Evolutionary conservation across 257 asterid species (phyloP).

Genomic region (Misopates orontium): DNA sequence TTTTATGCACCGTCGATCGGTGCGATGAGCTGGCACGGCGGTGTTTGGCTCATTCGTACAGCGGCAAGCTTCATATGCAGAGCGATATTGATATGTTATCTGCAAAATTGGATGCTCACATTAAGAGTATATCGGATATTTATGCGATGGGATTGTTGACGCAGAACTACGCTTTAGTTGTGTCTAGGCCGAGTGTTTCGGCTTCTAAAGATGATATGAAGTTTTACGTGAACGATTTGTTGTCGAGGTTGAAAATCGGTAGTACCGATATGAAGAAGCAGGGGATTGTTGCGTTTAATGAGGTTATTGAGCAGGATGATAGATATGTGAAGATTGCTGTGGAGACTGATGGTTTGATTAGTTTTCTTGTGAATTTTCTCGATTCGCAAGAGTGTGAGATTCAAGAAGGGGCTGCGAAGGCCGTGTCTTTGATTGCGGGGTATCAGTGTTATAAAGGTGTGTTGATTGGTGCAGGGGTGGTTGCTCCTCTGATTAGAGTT

Average conservation of each 20-base stretch:
- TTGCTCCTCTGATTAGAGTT: slow-evolving; percentile 65
- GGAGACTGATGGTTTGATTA: slow-evolving; percentile 57
- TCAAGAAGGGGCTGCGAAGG: slow-evolving; percentile 64
- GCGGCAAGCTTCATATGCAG: slow-evolving; percentile 88
- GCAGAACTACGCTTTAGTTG: slow-evolving; percentile 69
- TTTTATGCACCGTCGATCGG: slow-evolving; percentile 41
- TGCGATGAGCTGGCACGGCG: slow-evolving; percentile 51
- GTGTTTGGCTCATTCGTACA: slow-evolving; percentile 57
- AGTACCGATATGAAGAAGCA: slow-evolving; percentile 71
- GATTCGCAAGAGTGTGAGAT: slow-evolving; percentile 57
- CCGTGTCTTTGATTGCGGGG: slow-evolving; percentile 58
- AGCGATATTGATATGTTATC: slow-evolving; percentile 77
- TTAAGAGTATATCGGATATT: slow-evolving; percentile 50
- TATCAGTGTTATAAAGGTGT: slow-evolving; percentile 35
- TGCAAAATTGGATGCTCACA: slow-evolving; percentile 52
- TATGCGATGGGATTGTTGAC: slow-evolving; percentile 65
- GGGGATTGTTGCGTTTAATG: slow-evolving; percentile 62
- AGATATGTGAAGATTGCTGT: slow-evolving; percentile 52
- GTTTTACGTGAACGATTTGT: slow-evolving; percentile 65
- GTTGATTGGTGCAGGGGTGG: slow-evolving; percentile 54
- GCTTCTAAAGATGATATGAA: slow-evolving; percentile 74
- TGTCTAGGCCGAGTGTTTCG: slow-evolving; percentile 59
- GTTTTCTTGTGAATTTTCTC: slow-evolving; percentile 54
- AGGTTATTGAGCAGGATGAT: slow-evolving; percentile 63
- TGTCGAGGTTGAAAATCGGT: slow-evolving; percentile 73